A percentile compares a stretch with the other conserved stretches of the same genome.
Evolutionary conservation across 345 rosid genomes (phyloP).

Genomic region (Eucalyptus shirleyi): DNA sequence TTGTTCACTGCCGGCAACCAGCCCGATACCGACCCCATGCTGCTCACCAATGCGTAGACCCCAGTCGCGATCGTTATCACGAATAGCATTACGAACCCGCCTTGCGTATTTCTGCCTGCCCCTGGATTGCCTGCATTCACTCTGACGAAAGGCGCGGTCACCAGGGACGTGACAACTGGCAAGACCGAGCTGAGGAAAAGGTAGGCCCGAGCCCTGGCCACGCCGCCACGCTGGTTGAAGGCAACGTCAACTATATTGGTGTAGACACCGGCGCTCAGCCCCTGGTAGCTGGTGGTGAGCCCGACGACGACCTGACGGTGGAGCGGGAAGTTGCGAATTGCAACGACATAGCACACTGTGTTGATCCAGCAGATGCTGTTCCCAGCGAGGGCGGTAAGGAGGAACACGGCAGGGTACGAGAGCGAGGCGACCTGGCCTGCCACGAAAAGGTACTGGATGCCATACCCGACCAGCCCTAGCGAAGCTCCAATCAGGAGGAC

Average conservation of each 20-base stretch:
- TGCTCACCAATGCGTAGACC: conserved; percentile 43
- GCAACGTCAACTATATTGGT: conserved; percentile 40
- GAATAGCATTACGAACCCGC: conserved; percentile 32
- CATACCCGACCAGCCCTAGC: conserved; percentile 66
- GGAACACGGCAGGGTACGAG: conserved; percentile 41
- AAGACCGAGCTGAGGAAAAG: conserved; percentile 50
- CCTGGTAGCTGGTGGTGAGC: conserved; percentile 62
- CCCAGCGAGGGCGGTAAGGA: conserved; percentile 64
- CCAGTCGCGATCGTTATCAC: conserved; percentile 55
- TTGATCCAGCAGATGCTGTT: conserved; percentile 98
- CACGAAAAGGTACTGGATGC: conserved; percentile 64
- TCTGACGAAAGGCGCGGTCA: conserved; percentile 35
- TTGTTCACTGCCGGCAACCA: conserved; percentile 9
- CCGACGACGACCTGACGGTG: conserved; percentile 64
- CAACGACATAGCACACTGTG: conserved; percentile 57
- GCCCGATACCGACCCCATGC: conserved; percentile 16
- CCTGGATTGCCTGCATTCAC: background rate
- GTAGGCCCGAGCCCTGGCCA: conserved; percentile 31
- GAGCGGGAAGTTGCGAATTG: conserved; percentile 34
- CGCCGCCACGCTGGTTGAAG: background rate
- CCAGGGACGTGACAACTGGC: conserved; percentile 26
- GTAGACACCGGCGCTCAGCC: conserved; percentile 71
- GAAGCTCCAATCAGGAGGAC: conserved; percentile 63
- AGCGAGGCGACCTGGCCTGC: conserved; percentile 21
- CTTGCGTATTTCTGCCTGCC: background rate